A percentile compares a stretch with the other conserved stretches of the same genome.
Conservation (phyloP, 1,284 basidiomycete genomes). For the Puccinia hordei region DNA sequence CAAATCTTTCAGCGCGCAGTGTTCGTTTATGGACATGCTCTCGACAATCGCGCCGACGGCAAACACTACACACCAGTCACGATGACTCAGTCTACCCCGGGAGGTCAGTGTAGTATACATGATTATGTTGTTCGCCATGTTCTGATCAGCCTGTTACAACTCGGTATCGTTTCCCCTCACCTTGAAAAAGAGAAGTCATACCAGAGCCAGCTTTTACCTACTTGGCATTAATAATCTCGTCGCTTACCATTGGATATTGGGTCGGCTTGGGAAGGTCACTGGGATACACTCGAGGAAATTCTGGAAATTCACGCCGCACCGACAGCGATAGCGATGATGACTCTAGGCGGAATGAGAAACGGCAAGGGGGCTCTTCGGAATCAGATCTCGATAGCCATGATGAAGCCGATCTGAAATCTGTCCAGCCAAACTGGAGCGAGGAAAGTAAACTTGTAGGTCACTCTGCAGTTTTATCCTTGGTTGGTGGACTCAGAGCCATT, state of each 20-base stretch:
- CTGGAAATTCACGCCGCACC: not conserved
- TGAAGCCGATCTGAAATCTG: slow-evolving; percentile 30
- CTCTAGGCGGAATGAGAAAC: not conserved
- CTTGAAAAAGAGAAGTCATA: slow-evolving; percentile 23
- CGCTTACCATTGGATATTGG: slow-evolving; percentile 50
- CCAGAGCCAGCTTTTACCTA: slow-evolving; percentile 45
- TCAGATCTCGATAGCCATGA: slow-evolving; percentile 15
- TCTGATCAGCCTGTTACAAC: not conserved
- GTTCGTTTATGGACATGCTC: too few relatives aligned
- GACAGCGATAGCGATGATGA: slow-evolving; percentile 42
- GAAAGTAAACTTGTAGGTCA: slow-evolving; percentile 46
- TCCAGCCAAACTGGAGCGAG: slow-evolving; percentile 24
- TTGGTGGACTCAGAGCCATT: not conserved
- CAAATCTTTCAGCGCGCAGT: too few relatives aligned
- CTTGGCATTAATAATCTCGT: slow-evolving; percentile 45
- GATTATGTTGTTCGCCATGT: not conserved
- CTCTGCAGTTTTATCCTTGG: not conserved
- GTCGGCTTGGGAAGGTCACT: slow-evolving; percentile 46
- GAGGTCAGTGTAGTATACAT: not conserved
- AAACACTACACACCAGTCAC: not conserved
- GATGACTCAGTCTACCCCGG: not conserved
- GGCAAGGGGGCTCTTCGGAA: not conserved
- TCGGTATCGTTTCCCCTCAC: not conserved
- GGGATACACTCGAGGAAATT: slow-evolving; percentile 41
- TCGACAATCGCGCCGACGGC: too few relatives aligned